Conservation (phyloP, 306 rosid species). For the Astragalus glycyphyllos region DNA sequence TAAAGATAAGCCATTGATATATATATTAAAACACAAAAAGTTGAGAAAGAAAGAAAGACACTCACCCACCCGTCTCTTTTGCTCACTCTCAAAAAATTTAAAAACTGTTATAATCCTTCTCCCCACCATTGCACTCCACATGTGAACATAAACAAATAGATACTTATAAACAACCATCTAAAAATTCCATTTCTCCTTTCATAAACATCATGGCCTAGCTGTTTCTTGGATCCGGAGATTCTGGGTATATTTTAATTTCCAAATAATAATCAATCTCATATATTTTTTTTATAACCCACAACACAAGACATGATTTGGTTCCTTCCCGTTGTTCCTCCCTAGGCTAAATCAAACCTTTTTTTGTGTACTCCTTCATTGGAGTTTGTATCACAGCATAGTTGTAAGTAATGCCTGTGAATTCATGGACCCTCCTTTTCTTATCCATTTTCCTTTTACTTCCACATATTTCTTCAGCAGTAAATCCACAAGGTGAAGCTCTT, state of each 20-base stretch:
- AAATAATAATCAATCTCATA: slow-evolving; percentile 6
- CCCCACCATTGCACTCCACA: slow-evolving; percentile 51
- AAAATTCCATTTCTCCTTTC: slow-evolving; percentile 68
- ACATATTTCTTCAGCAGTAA: slow-evolving; percentile 54
- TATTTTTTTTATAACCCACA: slow-evolving; percentile 58
- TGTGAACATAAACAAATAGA: slow-evolving; percentile 59
- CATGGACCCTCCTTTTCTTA: slow-evolving; percentile 64
- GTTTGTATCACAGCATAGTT: slow-evolving; percentile 54
- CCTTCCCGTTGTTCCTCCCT: slow-evolving; percentile 77
- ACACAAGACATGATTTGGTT: slow-evolving; percentile 93
- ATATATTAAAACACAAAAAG: slow-evolving; percentile 38
- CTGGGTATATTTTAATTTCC: slow-evolving; percentile 60
- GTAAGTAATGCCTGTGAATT: slow-evolving; percentile 87
- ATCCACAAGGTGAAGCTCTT: slow-evolving; percentile 81
- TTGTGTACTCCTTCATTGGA: slow-evolving; percentile 54
- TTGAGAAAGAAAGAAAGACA: slow-evolving; percentile 46
- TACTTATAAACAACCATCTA: slow-evolving; percentile 57
- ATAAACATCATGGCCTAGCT: slow-evolving; percentile 86
- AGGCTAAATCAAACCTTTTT: slow-evolving; percentile 65
- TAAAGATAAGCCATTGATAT: slow-evolving; percentile 44
- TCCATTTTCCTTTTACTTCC: slow-evolving; percentile 53
- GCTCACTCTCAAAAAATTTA: slow-evolving; percentile 54
- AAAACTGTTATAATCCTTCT: slow-evolving; percentile 55
- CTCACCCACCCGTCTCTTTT: slow-evolving; percentile 52
- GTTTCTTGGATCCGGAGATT: slow-evolving; percentile 98